Conservation (phyloP, 2,329 filamentous ascomycete genomes). For the Cladophialophora immunda region DNA sequence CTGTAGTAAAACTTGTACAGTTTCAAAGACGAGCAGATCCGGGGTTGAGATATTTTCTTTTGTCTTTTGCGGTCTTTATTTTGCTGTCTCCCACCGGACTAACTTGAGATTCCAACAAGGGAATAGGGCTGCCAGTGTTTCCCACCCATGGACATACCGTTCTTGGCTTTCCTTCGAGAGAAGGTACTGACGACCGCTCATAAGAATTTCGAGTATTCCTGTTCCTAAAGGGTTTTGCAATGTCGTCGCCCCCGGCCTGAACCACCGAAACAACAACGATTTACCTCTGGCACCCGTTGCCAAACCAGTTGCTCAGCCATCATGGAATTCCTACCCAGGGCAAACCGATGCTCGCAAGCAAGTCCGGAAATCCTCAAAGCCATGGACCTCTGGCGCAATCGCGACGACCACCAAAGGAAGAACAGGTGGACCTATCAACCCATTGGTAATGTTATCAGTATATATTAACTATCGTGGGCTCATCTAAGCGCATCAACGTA, state of each 20-base stretch:
- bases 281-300: not conserved
- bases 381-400: not conserved
- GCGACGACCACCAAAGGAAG: not conserved
- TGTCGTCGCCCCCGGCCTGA: not conserved
- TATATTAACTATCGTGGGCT: not conserved
- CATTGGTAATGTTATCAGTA: not conserved
- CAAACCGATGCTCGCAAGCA: not conserved
- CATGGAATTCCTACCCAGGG: not conserved
- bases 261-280: not conserved
- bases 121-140: not conserved
- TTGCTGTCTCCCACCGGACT: not conserved
- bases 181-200: not conserved
- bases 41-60: not conserved
- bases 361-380: not conserved
- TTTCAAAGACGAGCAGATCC: conserved; percentile 14
- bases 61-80: not conserved
- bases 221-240: not conserved
- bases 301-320: not conserved
- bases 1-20: conserved; percentile 24
- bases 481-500: not conserved
- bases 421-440: not conserved
- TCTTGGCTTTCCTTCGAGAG: not conserved
- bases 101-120: not conserved
- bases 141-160: not conserved
- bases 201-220: not conserved